phyloP scores from a whole-genome alignment of 2,329 filamentous ascomycete genomes.

The Metarhizium brunneum region DNA sequence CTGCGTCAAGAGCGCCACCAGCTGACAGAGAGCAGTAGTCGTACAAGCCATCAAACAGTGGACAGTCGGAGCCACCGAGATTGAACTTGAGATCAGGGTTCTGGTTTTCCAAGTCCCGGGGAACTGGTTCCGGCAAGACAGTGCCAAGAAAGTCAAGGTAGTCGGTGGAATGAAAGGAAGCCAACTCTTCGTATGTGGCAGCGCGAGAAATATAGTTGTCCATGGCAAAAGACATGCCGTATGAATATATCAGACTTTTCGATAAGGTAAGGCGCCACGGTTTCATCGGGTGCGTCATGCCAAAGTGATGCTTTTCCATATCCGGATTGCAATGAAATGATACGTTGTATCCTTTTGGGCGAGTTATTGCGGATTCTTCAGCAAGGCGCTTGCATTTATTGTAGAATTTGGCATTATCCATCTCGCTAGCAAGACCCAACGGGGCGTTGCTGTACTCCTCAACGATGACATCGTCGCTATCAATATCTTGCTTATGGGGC shows the following conservation, averaged over 20 bases:
- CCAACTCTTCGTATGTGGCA: slow-evolving; percentile 81
- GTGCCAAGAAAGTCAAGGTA: slow-evolving; percentile 83
- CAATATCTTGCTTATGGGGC: slow-evolving; percentile 42
- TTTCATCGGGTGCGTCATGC: slow-evolving; percentile 96
- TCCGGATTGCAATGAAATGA: slow-evolving; percentile 93
- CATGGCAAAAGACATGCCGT: slow-evolving; percentile 95
- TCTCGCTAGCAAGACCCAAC: slow-evolving; percentile 39
- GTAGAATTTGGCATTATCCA: slow-evolving; percentile 47
- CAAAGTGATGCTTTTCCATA: slow-evolving; percentile 96
- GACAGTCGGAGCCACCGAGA: slow-evolving; percentile 84
- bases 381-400: slow-evolving; percentile 48
- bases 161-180: slow-evolving; percentile 76
- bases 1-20: slow-evolving; percentile 83
- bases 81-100: slow-evolving; percentile 68
- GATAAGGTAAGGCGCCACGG: slow-evolving; percentile 94
- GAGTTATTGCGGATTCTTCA: slow-evolving; percentile 59
- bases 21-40: slow-evolving; percentile 92
- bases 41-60: slow-evolving; percentile 91
- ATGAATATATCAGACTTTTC: slow-evolving; percentile 88
- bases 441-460: slow-evolving; percentile 40
- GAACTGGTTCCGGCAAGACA: slow-evolving; percentile 54
- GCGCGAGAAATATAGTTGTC: slow-evolving; percentile 80
- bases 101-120: slow-evolving; percentile 55
- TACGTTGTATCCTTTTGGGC: slow-evolving; percentile 79
- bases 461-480: slow-evolving; percentile 42